Evolutionary conservation across 148 eudicot species (phyloP), one percentile per base, ranked within the genome.

Genomic region (Diospyros lotus): DNA sequence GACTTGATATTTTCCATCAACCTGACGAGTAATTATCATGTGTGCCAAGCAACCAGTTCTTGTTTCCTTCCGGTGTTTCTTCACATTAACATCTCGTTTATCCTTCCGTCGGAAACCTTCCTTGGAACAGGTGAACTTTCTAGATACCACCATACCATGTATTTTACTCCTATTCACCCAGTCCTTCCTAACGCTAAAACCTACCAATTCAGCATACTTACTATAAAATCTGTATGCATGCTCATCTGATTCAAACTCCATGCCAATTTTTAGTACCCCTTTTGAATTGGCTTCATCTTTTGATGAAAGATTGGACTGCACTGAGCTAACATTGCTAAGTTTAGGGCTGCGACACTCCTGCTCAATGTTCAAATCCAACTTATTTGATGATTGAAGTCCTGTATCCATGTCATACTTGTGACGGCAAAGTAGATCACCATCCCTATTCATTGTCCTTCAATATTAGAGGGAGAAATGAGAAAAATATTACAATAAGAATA

Each of bases 41-140:
- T 79, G 80, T 1, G 86, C 86, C 76, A 80, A 70, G 69, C 86
- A 83, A 74, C 86, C 86, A 6, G 83, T 83, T 80, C 86, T 76
- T 55, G 80, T 83, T 70, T 83, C 83, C 64, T 77, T 83, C 44
- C 86, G 71, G 69, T 69, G 83, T 72, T 80, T 80, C 78, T 76
- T 83, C 64, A 80, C 83, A 76, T 79, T 79, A 52, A 54, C 76
- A 60, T 83, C 76, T 61, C 85, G 69, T 54, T 73, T 82, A 72
- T 82, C 85, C 51, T 66, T 72, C 58, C 73, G 69, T 17, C 86
- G 75, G 62, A 76, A 75, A 28, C 86, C 86, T 75, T 84, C 78
- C 75, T 73, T 80, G 11, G 84, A 84, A 58, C 86, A 84, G 41
- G 86, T 77, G 64, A 80, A 80, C 54, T 80, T 80, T 75, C 84